Evolutionary conservation across 2,329 filamentous ascomycete genomes (phyloP).

Genomic region (Tolypocladium sp.): DNA sequence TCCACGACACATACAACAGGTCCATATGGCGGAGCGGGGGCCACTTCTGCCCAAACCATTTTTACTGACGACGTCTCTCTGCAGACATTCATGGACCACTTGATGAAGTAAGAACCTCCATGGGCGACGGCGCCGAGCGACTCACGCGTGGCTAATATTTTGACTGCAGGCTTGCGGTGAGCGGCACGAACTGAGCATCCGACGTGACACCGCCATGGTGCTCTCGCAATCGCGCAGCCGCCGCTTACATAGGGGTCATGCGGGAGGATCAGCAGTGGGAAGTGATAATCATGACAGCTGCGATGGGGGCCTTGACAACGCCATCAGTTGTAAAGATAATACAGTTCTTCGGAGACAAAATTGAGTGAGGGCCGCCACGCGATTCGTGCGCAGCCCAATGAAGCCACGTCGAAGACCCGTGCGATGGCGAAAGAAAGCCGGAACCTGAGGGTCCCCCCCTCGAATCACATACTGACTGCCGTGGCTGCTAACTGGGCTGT

Average conservation of each 20-base stretch:
- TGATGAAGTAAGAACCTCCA: conserved; percentile 75
- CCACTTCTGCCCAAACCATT: conserved; percentile 88
- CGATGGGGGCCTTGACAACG: neutral
- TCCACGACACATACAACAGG: conserved; percentile 93
- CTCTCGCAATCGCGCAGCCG: neutral
- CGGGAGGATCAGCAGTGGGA: neutral
- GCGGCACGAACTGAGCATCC: conserved; percentile 48
- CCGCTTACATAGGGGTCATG: neutral
- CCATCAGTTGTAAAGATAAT: neutral
- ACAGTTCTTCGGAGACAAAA: neutral
- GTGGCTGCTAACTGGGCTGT: neutral
- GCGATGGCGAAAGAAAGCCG: neutral
- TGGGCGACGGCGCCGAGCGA: no score
- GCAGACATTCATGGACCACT: conserved; percentile 98
- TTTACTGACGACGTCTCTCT: conserved; percentile 98
- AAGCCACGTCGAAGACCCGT: neutral
- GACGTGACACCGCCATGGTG: neutral
- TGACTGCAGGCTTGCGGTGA: conserved; percentile 45
- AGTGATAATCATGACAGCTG: no score
- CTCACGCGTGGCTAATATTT: conserved; percentile 6
- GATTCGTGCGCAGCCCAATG: neutral
- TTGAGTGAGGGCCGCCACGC: neutral
- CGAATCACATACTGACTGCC: neutral
- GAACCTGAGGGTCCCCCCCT: neutral
- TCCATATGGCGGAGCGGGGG: conserved; percentile 78